Evolutionary conservation across 768 basidiomycete species (phyloP).

Genomic region (Tylopilus vinaceipallidus): DNA sequence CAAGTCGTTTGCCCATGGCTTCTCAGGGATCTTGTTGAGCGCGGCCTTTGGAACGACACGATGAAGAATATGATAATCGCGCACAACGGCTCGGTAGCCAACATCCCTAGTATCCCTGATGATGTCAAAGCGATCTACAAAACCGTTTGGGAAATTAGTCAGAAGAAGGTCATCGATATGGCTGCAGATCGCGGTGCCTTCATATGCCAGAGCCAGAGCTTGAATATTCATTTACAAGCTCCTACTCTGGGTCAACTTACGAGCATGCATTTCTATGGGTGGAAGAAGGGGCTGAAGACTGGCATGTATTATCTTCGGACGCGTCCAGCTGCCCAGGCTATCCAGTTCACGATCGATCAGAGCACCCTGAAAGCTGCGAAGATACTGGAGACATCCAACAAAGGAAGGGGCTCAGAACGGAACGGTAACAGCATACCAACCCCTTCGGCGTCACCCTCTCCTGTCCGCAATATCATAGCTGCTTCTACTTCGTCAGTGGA

Average conservation of each 20-base stretch:
- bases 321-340: slow-evolving; percentile 90
- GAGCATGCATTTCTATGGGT: slow-evolving; percentile 98
- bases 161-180: slow-evolving; percentile 97
- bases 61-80: slow-evolving; percentile 99
- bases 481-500: slow-evolving; percentile 19
- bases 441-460: slow-evolving; percentile 29
- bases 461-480: slow-evolving; percentile 30
- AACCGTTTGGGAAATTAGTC: slow-evolving; percentile 99
- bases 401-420: slow-evolving; percentile 15
- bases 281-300: slow-evolving; percentile 98
- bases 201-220: slow-evolving; percentile 93
- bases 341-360: slow-evolving; percentile 96
- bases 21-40: slow-evolving; percentile 94
- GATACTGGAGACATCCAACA: slow-evolving; percentile 22
- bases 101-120: slow-evolving; percentile 83
- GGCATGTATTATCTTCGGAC: slow-evolving; percentile 99
- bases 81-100: slow-evolving; percentile 86
- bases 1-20: slow-evolving; percentile 99
- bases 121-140: slow-evolving; percentile 98
- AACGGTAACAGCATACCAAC: slow-evolving; percentile 18
- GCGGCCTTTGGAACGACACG: slow-evolving; percentile 93
- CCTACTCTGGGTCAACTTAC: slow-evolving; percentile 92
- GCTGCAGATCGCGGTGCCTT: slow-evolving; percentile 98
- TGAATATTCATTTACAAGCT: slow-evolving; percentile 90
- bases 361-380: slow-evolving; percentile 62